phyloP scores from a whole-genome alignment of 768 basidiomycete genomes.

The Phlebiopsis gigantea region DNA sequence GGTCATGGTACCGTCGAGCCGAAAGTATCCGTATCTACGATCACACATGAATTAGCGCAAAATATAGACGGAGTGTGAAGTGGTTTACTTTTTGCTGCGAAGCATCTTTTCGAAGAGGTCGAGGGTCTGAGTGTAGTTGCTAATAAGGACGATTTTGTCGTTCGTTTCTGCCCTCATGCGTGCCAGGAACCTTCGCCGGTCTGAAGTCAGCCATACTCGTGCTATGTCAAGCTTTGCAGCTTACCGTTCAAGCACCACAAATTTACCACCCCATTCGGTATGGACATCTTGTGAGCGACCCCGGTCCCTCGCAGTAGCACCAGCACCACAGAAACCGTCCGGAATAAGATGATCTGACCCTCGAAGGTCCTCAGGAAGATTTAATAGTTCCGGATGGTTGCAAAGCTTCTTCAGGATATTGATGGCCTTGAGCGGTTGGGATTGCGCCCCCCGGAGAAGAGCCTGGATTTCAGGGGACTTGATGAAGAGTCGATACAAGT shows the following conservation, averaged over 20 bases:
- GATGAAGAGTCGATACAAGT: conserved; percentile 86
- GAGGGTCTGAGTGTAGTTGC: conserved; percentile 94
- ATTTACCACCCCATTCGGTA: conserved; percentile 88
- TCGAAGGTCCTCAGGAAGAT: conserved; percentile 76
- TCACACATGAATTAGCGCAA: neutral
- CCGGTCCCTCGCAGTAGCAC: conserved; percentile 34
- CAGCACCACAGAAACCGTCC: conserved; percentile 67
- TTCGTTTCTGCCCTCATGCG: conserved; percentile 75
- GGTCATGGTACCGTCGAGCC: conserved; percentile 92
- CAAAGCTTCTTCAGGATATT: conserved; percentile 93
- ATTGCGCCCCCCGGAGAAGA: conserved; percentile 77
- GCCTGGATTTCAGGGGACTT: conserved; percentile 91
- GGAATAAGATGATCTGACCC: conserved; percentile 83
- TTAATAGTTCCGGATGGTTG: conserved; percentile 89
- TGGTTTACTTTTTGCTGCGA: conserved; percentile 72
- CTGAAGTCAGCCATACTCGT: neutral
- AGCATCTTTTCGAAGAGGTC: conserved; percentile 91
- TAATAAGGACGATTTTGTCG: conserved; percentile 96
- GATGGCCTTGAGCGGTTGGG: conserved; percentile 95
- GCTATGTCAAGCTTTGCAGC: neutral
- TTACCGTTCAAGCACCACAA: conserved; percentile 87
- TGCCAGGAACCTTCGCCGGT: conserved; percentile 64
- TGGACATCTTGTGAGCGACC: conserved; percentile 42
- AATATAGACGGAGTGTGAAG: neutral
- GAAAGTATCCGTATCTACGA: conserved; percentile 79